Conservation (phyloP, 345 rosid genomes). For the Carallia brachiata region DNA sequence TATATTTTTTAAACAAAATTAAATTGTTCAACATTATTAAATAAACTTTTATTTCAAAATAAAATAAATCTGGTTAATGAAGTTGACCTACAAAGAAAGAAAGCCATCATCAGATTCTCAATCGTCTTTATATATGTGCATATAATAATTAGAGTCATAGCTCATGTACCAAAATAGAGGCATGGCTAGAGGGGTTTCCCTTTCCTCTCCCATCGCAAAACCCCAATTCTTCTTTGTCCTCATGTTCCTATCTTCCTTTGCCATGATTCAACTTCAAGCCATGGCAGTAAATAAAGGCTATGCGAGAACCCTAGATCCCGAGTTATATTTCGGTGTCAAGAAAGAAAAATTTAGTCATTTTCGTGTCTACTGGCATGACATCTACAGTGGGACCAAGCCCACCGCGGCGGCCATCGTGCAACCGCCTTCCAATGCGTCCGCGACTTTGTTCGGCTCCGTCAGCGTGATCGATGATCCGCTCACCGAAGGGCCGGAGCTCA, state of each 20-base stretch:
- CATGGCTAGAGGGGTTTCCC: not conserved
- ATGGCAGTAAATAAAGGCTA: not conserved
- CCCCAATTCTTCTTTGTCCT: not conserved
- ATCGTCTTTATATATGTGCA: too few species aligned
- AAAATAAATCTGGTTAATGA: too few species aligned
- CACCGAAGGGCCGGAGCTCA: conserved; percentile 49
- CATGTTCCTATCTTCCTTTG: not conserved
- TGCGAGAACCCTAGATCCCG: not conserved
- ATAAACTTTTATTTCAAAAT: too few species aligned
- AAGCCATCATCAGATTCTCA: too few species aligned
- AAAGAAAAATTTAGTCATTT: conserved; percentile 69
- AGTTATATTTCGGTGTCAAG: conserved; percentile 3
- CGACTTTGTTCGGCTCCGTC: not conserved
- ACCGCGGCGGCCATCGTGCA: conserved; percentile 39
- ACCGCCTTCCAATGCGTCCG: conserved; percentile 14
- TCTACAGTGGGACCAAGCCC: conserved; percentile 46
- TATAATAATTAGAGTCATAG: too few species aligned
- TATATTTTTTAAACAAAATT: too few species aligned
- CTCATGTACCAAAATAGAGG: too few species aligned
- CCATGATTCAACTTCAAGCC: not conserved
- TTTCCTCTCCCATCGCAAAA: not conserved
- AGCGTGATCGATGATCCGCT: conserved; percentile 66
- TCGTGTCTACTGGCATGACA: conserved; percentile 67
- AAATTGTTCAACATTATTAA: too few species aligned
- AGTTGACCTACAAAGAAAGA: too few species aligned